Base-by-base conservation (phyloP, 495 filamentous ascomycete genomes). In the Talaromyces liani region DNA sequence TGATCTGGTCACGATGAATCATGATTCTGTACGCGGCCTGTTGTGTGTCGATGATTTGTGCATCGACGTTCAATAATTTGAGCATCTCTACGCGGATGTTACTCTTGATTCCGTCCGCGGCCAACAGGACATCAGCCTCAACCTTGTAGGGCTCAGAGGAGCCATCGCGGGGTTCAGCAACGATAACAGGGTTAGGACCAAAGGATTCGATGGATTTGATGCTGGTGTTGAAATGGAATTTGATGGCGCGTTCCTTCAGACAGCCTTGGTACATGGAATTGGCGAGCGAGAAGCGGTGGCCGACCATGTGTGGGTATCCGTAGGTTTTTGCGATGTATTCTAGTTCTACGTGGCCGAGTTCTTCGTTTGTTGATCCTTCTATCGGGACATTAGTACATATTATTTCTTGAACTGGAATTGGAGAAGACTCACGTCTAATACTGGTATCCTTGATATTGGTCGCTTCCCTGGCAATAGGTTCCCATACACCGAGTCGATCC, bases 21-120 rank as follows among this genome's bases (percentile, higher is more conserved):
- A 93, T 89, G 77, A 94, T 92, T 14, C 90, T 84, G 80, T 92
- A 93, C n/a, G 89, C 90, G 16, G 89, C 89, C 70, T 93, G 87
- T 33, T 88, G 79, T 34, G 87, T 92, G 69, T 92, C 88, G 62
- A 85, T 79, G 71, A 90, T 84, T 60, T 83, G 76, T 25, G 82
- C 82, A 8, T 78, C 65, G 65, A 83, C 74, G 64, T 80, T 76
- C 6, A 89, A 75, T 18, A 72, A 65, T 58, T 79, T 75, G 16
- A 91, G 81, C 80, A 93, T 85, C 45, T 80, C 76, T 8, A 79
- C 74, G 29, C 88, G 86, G 54, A 87, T 84, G 55, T 73, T 61
- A 63, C 81, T 85, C 73, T 91, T 92, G 72, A 93, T 86, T 45
- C 90, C 90, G 66, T 94, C 89, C 2, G 85, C 80, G 10, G 81